These are phyloP conservation scores for Tulasnella sp. DNA, from an alignment of 768 basidiomycete species.

Conservation along the genomic window DNA sequence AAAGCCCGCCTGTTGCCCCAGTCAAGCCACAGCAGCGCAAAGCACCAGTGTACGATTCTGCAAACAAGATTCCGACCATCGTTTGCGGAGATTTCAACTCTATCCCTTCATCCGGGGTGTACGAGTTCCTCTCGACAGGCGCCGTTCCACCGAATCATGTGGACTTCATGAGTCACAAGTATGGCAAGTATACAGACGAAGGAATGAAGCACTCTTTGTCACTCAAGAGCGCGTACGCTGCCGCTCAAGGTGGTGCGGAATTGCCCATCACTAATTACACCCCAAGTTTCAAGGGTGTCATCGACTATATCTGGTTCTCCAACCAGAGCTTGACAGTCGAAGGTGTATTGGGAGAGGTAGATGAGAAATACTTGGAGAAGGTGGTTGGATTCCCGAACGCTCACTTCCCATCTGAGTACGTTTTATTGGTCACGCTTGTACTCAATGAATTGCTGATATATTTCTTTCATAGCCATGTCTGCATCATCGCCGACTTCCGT, in stretches of 20 bases:
- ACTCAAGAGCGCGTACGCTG: constrained; percentile 73
- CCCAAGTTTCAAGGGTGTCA: constrained; percentile 69
- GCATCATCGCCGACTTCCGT: constrained; percentile 60
- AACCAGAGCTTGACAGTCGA: constrained; percentile 59
- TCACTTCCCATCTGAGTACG: constrained; percentile 94
- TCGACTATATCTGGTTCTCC: constrained; percentile 94
- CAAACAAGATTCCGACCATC: constrained; percentile 78
- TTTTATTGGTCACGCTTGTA: constrained; percentile 22
- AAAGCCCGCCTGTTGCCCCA: constrained; percentile 8
- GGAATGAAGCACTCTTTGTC: constrained; percentile 69
- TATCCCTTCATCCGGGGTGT: constrained; percentile 71
- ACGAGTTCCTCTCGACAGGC: constrained; percentile 76
- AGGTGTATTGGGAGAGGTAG: constrained; percentile 79
- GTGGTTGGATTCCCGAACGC: constrained; percentile 93
- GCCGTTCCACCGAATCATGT: constrained; percentile 56
- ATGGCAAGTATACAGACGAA: constrained; percentile 85
- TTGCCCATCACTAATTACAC: constrained; percentile 79
- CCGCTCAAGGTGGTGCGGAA: constrained; percentile 32
- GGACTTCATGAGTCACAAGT: constrained; percentile 84
- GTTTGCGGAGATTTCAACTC: constrained; percentile 97
- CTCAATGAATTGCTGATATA: constrained; percentile 1
- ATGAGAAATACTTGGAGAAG: constrained; percentile 70
- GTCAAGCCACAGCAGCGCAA: constrained; percentile 33
- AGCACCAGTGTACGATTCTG: constrained; percentile 65
- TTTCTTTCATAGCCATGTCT: constrained; percentile 45